Evolutionary conservation across 495 filamentous ascomycete genomes (phyloP), one percentile per base, ranked within the genome.

Genomic region (Podospora comata): DNA sequence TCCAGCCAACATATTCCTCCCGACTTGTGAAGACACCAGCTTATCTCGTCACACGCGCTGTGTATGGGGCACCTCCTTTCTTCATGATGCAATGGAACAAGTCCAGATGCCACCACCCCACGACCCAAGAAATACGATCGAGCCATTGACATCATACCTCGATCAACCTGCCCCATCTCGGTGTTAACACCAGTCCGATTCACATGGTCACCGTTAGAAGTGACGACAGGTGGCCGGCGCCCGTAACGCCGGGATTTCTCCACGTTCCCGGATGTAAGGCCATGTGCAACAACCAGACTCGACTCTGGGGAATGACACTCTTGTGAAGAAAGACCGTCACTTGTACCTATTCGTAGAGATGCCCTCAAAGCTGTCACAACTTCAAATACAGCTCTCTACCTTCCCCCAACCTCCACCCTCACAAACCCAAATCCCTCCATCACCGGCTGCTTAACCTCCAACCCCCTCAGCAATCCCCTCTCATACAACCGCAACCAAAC

Each of bases 401-500:
- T 48, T 7, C 5, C 59, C 4, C 23, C 57, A 28, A 61, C 34
- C 23, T 64, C 62, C 65, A 72, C 55, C 44, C 28, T 65, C 28
- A 63, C 72, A 74, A 85, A 84, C 16, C 65, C 71, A 23, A 77
- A 67, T 9, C 81, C 85, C n/a, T 82, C 77, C 64, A 85, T 67
- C 1, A 72, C 70, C 32, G 81, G 82, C 62, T 68, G 73, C n/a
- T 72, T 48, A 16, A 61, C 6, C 4, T 72, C 70, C 68, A 68
- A 60, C 64, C 72, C 70, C 70, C 73, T 68, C 65, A 80, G 71
- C 68, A 71, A 67, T 59, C 82, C 81, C 53, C 72, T 68, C 61
- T 77, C 73, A 71, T 81, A 81, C 79, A 84, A 72, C 65, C 84
- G 76, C 70, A 92, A 75, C 92, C 92, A 94, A 16, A 93, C 86